These are phyloP conservation scores for Globisporangium viniferum DNA, from an alignment of 352 stramenopile genomes.

Conservation along the genomic window DNA sequence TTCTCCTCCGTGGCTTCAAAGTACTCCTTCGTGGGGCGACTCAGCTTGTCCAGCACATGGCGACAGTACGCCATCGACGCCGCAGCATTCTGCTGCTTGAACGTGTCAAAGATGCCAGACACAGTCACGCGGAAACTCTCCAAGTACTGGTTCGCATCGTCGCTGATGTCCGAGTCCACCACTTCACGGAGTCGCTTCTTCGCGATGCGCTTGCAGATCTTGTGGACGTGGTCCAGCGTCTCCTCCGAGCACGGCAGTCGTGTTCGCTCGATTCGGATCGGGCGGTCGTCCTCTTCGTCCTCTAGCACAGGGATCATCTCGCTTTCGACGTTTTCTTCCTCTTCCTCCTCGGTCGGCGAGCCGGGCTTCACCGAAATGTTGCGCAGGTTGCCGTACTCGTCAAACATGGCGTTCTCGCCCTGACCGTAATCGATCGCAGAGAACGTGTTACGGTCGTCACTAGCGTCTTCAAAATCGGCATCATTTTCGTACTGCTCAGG, in stretches of 20 bases:
- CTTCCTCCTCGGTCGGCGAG: constrained; percentile 31
- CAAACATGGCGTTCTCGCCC: constrained; percentile 65
- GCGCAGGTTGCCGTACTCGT: constrained; percentile 72
- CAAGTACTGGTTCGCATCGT: constrained; percentile 62
- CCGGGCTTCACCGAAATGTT: constrained; percentile 26
- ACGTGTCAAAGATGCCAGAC: constrained; percentile 41
- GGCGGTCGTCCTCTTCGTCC: constrained; percentile 31
- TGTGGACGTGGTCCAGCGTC: constrained; percentile 58
- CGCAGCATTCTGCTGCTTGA: constrained; percentile 71
- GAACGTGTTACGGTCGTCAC: constrained; percentile 23
- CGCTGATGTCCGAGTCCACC: constrained; percentile 59
- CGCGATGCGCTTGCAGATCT: constrained; percentile 64
- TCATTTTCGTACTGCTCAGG: constrained; percentile 60
- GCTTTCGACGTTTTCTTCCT: constrained; percentile 38
- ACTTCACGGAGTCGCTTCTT: constrained; percentile 76
- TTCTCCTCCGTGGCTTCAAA: constrained; percentile 25
- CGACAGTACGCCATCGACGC: constrained; percentile 84
- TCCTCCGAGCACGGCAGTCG: constrained; percentile 63
- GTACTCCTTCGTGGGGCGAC: constrained; percentile 36
- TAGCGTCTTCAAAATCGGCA: constrained; percentile 31
- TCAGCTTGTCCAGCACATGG: constrained; percentile 52
- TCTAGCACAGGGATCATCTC: constrained; percentile 76
- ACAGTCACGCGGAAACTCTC: constrained; percentile 57
- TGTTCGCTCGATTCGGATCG: constrained; percentile 43
- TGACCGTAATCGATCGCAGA: constrained; percentile 54